These are phyloP conservation scores for Neurospora hispaniola DNA, from an alignment of 495 filamentous ascomycete genomes.

Conservation along the genomic window DNA sequence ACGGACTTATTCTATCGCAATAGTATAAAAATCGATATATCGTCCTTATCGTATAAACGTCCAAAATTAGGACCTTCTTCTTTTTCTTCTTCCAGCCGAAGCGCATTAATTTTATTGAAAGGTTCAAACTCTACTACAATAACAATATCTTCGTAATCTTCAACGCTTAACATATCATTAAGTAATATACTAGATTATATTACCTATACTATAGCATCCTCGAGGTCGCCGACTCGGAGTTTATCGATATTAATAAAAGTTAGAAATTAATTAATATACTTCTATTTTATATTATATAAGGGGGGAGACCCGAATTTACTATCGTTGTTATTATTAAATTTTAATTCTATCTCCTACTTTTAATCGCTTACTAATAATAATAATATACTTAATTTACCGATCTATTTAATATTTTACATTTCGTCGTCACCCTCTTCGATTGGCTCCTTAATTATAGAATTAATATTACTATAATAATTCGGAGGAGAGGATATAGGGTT, in stretches of 20 bases:
- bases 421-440: too few species aligned
- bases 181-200: neutral
- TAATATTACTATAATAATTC: too few species aligned
- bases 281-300: too few species aligned
- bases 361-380: too few species aligned
- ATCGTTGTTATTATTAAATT: neutral
- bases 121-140: neutral
- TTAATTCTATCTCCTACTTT: neutral
- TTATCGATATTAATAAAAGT: neutral
- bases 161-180: neutral
- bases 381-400: neutral
- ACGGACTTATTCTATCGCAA: neutral
- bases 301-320: too few species aligned
- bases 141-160: neutral
- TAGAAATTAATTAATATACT: too few species aligned
- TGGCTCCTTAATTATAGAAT: too few species aligned
- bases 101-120: neutral
- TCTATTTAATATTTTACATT: too few species aligned
- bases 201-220: neutral
- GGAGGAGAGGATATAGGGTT: neutral
- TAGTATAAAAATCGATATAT: neutral
- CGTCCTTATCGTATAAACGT: neutral
- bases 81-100: too few species aligned
- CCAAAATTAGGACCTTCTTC: neutral
- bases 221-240: neutral